Evolutionary conservation across 352 stramenopile species (phyloP), one percentile per base, ranked within the genome.

Genomic region (Globisporangium ultimum): DNA sequence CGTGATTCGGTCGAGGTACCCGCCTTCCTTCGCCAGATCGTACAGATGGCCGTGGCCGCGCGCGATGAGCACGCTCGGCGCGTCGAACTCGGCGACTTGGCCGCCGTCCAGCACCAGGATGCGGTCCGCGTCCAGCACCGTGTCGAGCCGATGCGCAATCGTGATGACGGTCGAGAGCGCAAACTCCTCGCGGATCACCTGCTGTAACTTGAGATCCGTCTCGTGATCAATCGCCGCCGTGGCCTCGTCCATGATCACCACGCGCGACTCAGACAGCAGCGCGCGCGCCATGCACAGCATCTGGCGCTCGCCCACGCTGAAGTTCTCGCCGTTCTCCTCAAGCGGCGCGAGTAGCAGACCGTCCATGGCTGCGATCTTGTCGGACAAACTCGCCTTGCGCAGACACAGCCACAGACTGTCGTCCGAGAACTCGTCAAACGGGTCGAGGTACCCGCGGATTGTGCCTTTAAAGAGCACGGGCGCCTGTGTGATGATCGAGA

Each of bases 141-240:
- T 98, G 60, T 99, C 89, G 17, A 99, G 71, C 13, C 96, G 83
- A 70, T 99, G 97, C 11, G 97, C 96, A 57, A 99, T 97, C 3
- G 96, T 98, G 21, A 99, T 60, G 20, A 99, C 75, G 1, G 98
- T 99, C 48, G 89, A 97, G 40, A 88, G 61, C 18, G 66, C 58
- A 63, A 99, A 99, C 57, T 85, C 81, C 22, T 73, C 67, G 43
- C 81, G 80, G 65, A 99, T 90, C 46, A 95, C 77, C 9, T 70
- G 64, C 74, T 94, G 86, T 21, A 97, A 55, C 43, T 70, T 58
- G 43, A 63, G 61, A 51, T 93, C 82, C 18, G 79, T 97, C 13
- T 87, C 86, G 67, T 92, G 80, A 64, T 98, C 89, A 43, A 97
- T 72, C 11, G 80, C 58, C 0, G 85, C 71, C 21, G 80, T 95